Conservation (phyloP, 441 rosid species). For the Erodium chrysanthum region DNA sequence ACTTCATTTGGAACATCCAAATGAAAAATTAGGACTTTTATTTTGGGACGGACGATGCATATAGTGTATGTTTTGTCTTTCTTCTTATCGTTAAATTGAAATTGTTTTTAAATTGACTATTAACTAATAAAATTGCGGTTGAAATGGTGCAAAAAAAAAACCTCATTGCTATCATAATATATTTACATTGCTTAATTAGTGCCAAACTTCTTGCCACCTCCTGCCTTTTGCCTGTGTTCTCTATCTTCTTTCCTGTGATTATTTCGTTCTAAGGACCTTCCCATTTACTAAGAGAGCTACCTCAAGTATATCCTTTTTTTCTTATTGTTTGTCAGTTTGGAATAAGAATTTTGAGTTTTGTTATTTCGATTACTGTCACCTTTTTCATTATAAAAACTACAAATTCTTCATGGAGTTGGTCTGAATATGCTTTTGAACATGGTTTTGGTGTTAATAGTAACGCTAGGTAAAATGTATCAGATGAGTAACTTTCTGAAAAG, state of each 20-base stretch:
- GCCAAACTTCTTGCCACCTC: background rate
- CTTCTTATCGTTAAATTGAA: background rate
- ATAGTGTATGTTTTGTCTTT: background rate
- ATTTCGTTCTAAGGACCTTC: background rate
- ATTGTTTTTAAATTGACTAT: background rate
- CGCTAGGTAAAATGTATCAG: background rate
- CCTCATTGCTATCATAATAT: background rate
- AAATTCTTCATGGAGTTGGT: background rate
- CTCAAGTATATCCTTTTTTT: background rate
- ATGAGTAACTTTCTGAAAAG: background rate
- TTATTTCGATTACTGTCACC: background rate
- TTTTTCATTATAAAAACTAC: background rate
- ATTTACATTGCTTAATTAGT: background rate
- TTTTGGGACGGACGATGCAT: background rate
- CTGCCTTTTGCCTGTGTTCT: background rate
- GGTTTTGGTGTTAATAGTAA: background rate
- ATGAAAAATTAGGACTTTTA: background rate
- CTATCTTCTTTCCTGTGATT: background rate
- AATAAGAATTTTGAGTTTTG: background rate
- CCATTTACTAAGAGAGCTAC: background rate
- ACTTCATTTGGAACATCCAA: background rate
- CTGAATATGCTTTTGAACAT: background rate
- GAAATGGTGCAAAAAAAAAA: background rate
- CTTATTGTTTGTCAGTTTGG: background rate
- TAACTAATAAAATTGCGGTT: background rate